phyloP scores from a whole-genome alignment of 1,139 yeast species.

The Candida neerlandica region DNA sequence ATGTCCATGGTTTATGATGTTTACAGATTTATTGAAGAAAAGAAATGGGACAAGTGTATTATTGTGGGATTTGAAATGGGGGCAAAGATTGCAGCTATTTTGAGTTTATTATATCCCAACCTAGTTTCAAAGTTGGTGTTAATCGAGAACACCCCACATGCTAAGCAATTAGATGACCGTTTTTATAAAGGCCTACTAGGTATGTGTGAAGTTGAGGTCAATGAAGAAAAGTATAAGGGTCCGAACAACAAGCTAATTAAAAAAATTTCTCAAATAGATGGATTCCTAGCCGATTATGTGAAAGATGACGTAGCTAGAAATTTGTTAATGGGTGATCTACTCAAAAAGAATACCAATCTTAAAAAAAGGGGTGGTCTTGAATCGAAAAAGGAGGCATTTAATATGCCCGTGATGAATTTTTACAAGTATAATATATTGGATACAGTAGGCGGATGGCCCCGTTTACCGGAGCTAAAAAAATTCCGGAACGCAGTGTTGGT shows the following conservation, averaged over 20 bases:
- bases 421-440: constrained; percentile 29
- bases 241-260: constrained; percentile 9
- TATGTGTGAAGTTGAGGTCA: constrained; percentile 34
- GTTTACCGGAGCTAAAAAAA: constrained; percentile 20
- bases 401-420: constrained; percentile 30
- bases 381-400: constrained; percentile 22
- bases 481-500: constrained; percentile 44
- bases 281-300: constrained; percentile 25
- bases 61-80: constrained; percentile 58
- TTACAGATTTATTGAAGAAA: constrained; percentile 26
- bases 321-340: constrained; percentile 34
- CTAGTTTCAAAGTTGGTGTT: constrained; percentile 42
- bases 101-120: constrained; percentile 41
- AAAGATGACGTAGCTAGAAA: constrained; percentile 25
- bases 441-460: constrained; percentile 49
- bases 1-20: constrained; percentile 47
- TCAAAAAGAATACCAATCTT: constrained; percentile 16
- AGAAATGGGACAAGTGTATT: constrained; percentile 28
- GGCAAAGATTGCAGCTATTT: constrained; percentile 54
- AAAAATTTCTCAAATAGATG: constrained; percentile 17
- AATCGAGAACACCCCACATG: constrained; percentile 52
- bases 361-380: constrained; percentile 11
- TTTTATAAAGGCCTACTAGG: constrained; percentile 33
- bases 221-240: constrained; percentile 9
- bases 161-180: constrained; percentile 24